phyloP scores from a whole-genome alignment of 2,329 filamentous ascomycete genomes.

The Cephalotrichum gorgonifer region DNA sequence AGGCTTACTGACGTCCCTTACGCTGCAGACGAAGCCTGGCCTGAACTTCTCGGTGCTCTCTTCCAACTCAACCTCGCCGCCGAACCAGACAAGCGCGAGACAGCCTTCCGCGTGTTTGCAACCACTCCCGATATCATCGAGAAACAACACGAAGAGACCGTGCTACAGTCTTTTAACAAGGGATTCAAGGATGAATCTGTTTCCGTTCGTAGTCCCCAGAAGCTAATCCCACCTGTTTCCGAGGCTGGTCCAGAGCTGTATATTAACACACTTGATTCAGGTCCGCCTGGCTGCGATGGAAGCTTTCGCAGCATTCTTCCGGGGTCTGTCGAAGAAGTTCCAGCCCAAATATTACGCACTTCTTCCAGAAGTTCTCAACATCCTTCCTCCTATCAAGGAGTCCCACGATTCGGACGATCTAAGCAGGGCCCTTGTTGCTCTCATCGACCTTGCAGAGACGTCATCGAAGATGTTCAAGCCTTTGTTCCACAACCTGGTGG shows the following conservation, averaged over 20 bases:
- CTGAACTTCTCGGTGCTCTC: constrained; percentile 73
- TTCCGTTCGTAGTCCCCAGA: constrained; percentile 40
- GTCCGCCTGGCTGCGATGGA: constrained; percentile 93
- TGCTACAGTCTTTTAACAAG: constrained; percentile 76
- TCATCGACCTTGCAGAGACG: constrained; percentile 92
- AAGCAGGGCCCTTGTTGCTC: constrained; percentile 75
- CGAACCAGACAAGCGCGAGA: constrained; percentile 77
- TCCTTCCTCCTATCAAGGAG: constrained; percentile 88
- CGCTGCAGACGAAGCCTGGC: constrained; percentile 67
- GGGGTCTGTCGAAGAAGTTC: constrained; percentile 76
- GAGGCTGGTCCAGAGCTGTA: background rate
- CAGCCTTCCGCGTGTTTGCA: constrained; percentile 88
- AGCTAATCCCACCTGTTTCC: background rate
- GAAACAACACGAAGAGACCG: constrained; percentile 86
- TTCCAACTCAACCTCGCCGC: constrained; percentile 85
- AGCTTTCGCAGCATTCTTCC: constrained; percentile 93
- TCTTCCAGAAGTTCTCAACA: constrained; percentile 85
- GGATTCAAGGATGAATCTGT: constrained; percentile 87
- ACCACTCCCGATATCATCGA: constrained; percentile 94
- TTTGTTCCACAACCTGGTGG: constrained; percentile 85
- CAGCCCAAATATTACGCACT: constrained; percentile 82
- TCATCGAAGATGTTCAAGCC: constrained; percentile 95
- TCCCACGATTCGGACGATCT: constrained; percentile 82
- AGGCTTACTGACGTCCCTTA: background rate
- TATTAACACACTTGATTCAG: constrained; percentile 24